Evolutionary conservation across 352 stramenopile genomes (phyloP).

Genomic region (Globisporangium irregulare): DNA sequence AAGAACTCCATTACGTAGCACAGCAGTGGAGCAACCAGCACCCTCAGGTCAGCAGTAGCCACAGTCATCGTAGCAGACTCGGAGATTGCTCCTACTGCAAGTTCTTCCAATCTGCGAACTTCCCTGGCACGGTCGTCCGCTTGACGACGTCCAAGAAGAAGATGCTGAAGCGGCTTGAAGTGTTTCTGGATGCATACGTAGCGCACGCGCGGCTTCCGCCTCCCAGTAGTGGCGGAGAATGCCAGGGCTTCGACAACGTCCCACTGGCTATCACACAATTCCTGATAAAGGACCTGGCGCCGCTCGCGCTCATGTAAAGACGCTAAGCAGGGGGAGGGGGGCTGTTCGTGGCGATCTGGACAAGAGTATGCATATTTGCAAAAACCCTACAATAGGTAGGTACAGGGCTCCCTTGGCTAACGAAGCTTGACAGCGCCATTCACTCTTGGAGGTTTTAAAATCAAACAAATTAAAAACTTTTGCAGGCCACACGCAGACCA

Average conservation of each 20-base stretch:
- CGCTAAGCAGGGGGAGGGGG: neutral
- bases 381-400: too few species aligned
- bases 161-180: neutral
- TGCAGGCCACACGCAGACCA: too few species aligned
- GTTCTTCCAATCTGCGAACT: neutral
- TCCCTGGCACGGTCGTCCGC: neutral
- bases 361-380: neutral
- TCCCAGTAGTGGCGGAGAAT: neutral
- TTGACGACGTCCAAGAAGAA: neutral
- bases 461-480: too few species aligned
- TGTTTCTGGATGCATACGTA: neutral
- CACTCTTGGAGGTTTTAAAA: too few species aligned
- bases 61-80: neutral
- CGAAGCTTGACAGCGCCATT: too few species aligned
- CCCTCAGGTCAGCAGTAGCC: neutral
- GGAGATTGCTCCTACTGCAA: neutral
- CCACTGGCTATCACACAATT: neutral
- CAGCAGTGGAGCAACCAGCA: neutral
- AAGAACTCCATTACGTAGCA: neutral
- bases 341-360: neutral
- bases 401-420: too few species aligned
- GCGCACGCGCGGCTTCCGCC: neutral
- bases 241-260: neutral
- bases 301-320: neutral
- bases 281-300: neutral